Evolutionary conservation across 2,329 filamentous ascomycete genomes (phyloP), one percentile per base, ranked within the genome.

Genomic region (Nemania sp.): DNA sequence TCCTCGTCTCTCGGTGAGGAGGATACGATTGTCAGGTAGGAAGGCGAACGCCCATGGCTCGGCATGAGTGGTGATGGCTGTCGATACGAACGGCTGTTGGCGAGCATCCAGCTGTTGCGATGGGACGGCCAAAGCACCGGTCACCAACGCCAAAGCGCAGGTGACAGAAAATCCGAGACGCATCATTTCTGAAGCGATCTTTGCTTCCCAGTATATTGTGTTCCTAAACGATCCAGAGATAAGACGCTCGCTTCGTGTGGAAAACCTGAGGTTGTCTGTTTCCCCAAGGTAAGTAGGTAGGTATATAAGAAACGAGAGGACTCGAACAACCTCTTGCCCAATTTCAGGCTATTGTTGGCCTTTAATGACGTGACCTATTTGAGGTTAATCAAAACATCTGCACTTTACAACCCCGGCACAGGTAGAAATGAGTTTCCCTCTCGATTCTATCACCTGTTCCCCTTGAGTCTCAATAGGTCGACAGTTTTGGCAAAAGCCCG

Each of bases 11-110:
- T 54, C 52, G 34, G 46, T 54, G 34, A 54, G 40, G 34, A 54
- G 52, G 46, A 54, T 11, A 23, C 52, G 45, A 34, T 45, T 50
- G 34, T 54, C 52, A 11, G 52, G 52, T 23, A 54, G 28, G 46
- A 54, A 54, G 41, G 52, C 52, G 22, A 54, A 41, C 20, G 52
- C 52, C 52, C 52, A 54, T 30, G 52, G 52, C 34, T 54, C 52
- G 34, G 52, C 28, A 42, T 49, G 52, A 41, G 1, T 11, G 46
- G 52, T 49, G 52, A 54, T 54, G 34, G 22, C 52, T 34, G 52
- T 54, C 46, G 52, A 54, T 36, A 36, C 50, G 28, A 54, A 54
- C 28, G 52, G 45, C 41, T 54, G 52, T 36, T 54, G 52, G 46
- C 52, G 52, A 49, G 52, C 30, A 14, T 54, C 52, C 22, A 54